Evolutionary conservation across 352 stramenopile species (phyloP).

Genomic region (Phytophthora vignae): DNA sequence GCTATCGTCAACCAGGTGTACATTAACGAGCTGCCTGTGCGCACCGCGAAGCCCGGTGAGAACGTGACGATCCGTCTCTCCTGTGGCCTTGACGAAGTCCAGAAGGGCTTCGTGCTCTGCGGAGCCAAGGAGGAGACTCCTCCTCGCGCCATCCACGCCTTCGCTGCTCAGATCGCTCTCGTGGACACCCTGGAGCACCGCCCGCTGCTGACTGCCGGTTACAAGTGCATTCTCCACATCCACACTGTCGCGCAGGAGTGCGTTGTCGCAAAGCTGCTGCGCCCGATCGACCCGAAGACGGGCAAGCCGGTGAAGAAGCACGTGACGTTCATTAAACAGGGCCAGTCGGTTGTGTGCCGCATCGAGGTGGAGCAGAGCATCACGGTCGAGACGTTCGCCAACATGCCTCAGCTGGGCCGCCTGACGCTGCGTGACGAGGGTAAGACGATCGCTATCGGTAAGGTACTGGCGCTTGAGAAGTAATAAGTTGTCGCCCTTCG

Average conservation of each 20-base stretch:
- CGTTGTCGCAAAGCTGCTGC: constrained; percentile 93
- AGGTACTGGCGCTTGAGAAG: constrained; percentile 95
- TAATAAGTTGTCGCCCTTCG: too few species aligned
- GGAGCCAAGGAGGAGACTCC: constrained; percentile 51
- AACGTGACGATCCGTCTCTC: constrained; percentile 98
- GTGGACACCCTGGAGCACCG: constrained; percentile 98
- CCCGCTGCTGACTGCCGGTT: constrained; percentile 96
- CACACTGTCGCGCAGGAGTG: constrained; percentile 97
- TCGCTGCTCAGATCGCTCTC: constrained; percentile 95
- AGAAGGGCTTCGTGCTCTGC: constrained; percentile 96
- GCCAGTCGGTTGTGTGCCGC: constrained; percentile 94
- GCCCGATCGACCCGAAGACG: constrained; percentile 90
- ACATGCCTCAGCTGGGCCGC: constrained; percentile 95
- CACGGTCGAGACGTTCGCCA: constrained; percentile 96
- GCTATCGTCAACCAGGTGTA: constrained; percentile 82
- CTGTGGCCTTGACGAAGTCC: constrained; percentile 84
- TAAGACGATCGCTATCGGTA: constrained; percentile 99
- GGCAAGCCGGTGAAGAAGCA: constrained; percentile 93
- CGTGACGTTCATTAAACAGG: constrained; percentile 96
- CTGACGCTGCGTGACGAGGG: constrained; percentile 99
- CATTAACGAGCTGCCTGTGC: constrained; percentile 95
- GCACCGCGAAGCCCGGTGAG: constrained; percentile 96
- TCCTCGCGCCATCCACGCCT: constrained; percentile 76
- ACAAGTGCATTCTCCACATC: constrained; percentile 98
- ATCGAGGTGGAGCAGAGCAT: constrained; percentile 94